Base-by-base conservation (phyloP, 192 early-diverging fungal species). In the Linnemannia hyalina region DNA sequence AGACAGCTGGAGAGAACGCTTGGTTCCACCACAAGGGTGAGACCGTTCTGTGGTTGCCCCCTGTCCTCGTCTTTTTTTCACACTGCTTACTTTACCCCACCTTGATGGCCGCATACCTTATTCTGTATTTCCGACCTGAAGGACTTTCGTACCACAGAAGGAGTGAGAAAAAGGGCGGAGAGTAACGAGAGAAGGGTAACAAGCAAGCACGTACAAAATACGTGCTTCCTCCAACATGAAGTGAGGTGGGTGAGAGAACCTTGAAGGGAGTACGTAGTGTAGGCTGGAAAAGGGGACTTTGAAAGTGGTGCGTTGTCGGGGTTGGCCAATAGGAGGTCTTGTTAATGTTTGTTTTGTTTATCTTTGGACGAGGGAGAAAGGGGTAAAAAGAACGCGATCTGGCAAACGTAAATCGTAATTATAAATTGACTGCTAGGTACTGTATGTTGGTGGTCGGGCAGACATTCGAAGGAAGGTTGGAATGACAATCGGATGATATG, bases 251-350 rank as follows among this genome's bases (percentile, higher is more conserved):
- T 65, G 60, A 65, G 60, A 65, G n/a, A 52, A 52, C 49, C 18
- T 52, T 20, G 49, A 20, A 52, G 49, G 18, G 20, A 52, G 18
- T 52, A 52, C 20, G 49, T 22, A 32, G 11, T 26, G 26, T 6
- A 35, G 60, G 29, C 29, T 63, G 60, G 60, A 29, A 65, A 65
- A 35, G 26, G 57, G 60, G 60, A 65, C 60, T 65, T 65, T 65
- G 60, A 77, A 77, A 77, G 76, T 77, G 76, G 76, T 69, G 42
- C 76, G 76, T 77, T 77, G 76, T 69, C 36, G 36, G 36, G 46
- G 13, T 7, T 49, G 44, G 76, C 76, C 76, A 77, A 77, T 77
- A 26, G 46, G 76, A 77, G 36, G 54, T 7, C 63, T 57, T 49
- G 26, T 54, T 55, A 52, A 23, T 41, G 29, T 36, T 72, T 73